Conservation (phyloP, 2,329 filamentous ascomycete genomes). For the Pyricularia pennisetigena region DNA sequence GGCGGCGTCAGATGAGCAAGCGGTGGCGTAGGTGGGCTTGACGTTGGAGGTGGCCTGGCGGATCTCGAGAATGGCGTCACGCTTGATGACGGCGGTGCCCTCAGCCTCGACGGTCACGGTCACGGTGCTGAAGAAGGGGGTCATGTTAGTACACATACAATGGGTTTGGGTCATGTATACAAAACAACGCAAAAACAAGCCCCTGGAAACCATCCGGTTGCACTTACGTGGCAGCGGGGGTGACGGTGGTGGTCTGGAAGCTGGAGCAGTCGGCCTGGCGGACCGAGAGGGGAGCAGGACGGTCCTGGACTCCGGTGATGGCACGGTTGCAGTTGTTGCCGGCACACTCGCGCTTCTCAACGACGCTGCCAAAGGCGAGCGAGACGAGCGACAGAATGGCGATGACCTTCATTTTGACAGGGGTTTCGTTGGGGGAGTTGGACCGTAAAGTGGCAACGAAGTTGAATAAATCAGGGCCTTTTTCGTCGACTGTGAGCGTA, state of each 20-base stretch:
- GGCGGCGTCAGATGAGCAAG: slow-evolving; percentile 20
- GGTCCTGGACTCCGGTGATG: slow-evolving; percentile 30
- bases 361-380: slow-evolving; percentile 23
- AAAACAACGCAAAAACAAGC: no score
- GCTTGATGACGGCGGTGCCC: slow-evolving; percentile 17
- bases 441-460: background rate
- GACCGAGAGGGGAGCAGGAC: slow-evolving; percentile 21
- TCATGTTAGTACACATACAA: no score
- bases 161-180: no score
- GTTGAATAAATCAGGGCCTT: background rate
- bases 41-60: slow-evolving; percentile 19
- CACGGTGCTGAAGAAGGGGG: slow-evolving; percentile 20
- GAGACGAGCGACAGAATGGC: slow-evolving; percentile 26
- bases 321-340: slow-evolving; percentile 37
- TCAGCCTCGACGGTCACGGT: slow-evolving; percentile 24
- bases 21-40: slow-evolving; percentile 29
- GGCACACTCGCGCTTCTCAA: slow-evolving; percentile 25
- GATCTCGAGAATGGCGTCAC: slow-evolving; percentile 13
- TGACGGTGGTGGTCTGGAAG: slow-evolving; percentile 29
- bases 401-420: slow-evolving; percentile 30
- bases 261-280: slow-evolving; percentile 29
- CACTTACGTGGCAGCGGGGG: slow-evolving; percentile 28
- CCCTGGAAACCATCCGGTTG: background rate
- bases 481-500: background rate
- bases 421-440: slow-evolving; percentile 7